A percentile compares a stretch with the other conserved stretches of the same genome.
phyloP scores from a whole-genome alignment of 495 filamentous ascomycete genomes.

The Tuber magnatum region DNA sequence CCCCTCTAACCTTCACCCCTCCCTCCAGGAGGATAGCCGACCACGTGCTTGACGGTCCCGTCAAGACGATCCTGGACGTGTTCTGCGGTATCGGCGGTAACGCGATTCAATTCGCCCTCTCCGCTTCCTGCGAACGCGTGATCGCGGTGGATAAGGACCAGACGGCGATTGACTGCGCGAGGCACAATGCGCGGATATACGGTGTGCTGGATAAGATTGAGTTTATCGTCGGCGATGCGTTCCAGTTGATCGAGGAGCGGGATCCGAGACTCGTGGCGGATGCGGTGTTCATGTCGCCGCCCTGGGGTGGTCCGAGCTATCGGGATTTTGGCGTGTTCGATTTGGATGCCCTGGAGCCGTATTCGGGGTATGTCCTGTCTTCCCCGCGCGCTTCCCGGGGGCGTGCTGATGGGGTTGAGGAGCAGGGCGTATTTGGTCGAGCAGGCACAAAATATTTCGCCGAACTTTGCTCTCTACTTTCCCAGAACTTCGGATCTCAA shows the following conservation, averaged over 20 bases:
- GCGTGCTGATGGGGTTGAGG: background rate
- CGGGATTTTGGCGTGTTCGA: conserved; percentile 70
- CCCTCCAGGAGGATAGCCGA: conserved; percentile 63
- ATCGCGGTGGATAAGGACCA: conserved; percentile 83
- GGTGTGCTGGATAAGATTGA: conserved; percentile 71
- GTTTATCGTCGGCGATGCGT: conserved; percentile 78
- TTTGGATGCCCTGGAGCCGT: conserved; percentile 80
- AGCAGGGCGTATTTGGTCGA: conserved; percentile 17
- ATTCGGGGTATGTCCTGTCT: conserved; percentile 50
- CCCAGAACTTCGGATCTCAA: conserved; percentile 79
- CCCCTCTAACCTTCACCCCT: conserved; percentile 5
- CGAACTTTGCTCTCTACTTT: conserved; percentile 66
- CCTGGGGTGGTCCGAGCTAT: conserved; percentile 90
- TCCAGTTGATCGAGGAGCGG: conserved; percentile 49
- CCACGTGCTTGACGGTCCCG: conserved; percentile 51
- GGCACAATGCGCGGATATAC: conserved; percentile 85
- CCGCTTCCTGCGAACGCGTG: conserved; percentile 65
- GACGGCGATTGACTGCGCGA: conserved; percentile 70
- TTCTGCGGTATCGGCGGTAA: conserved; percentile 93
- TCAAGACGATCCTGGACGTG: conserved; percentile 65
- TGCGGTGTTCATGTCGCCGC: conserved; percentile 81
- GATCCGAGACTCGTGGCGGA: conserved; percentile 45
- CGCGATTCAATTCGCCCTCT: conserved; percentile 82
- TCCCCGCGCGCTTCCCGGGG: background rate
- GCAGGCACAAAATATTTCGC: conserved; percentile 42